phyloP scores from a whole-genome alignment of 2,329 filamentous ascomycete genomes.

The Trichoderma cornu-damae region DNA sequence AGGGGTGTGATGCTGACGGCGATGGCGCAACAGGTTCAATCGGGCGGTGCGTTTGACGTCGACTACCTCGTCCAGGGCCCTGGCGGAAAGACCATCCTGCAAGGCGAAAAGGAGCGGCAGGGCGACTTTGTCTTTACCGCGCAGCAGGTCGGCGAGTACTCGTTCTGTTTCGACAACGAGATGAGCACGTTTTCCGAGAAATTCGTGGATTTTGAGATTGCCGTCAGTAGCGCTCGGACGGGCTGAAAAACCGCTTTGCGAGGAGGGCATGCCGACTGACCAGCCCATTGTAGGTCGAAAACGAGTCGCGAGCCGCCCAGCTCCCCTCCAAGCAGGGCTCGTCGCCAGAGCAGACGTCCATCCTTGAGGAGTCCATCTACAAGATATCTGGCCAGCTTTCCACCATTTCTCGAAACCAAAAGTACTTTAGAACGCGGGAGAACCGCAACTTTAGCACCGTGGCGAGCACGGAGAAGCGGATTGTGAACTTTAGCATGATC shows the following conservation, averaged over 20 bases:
- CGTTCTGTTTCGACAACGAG: constrained; percentile 97
- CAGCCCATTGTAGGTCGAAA: constrained; percentile 67
- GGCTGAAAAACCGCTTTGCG: no score
- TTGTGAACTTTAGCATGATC: constrained; percentile 95
- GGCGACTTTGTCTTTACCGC: constrained; percentile 98
- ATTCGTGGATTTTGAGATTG: constrained; percentile 95
- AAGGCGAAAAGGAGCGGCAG: constrained; percentile 86
- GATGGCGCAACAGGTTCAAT: constrained; percentile 69
- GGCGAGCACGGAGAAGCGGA: constrained; percentile 87
- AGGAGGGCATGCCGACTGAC: background rate
- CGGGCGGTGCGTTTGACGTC: constrained; percentile 94
- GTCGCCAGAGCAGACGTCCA: constrained; percentile 79
- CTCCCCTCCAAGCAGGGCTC: constrained; percentile 86
- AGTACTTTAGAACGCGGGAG: constrained; percentile 98
- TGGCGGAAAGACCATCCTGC: constrained; percentile 71
- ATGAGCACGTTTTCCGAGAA: constrained; percentile 99
- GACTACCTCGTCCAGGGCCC: constrained; percentile 87
- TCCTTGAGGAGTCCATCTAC: constrained; percentile 89
- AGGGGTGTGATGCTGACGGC: background rate
- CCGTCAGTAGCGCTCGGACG: constrained; percentile 41
- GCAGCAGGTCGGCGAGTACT: constrained; percentile 80
- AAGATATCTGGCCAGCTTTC: constrained; percentile 91
- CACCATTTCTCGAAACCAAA: constrained; percentile 93
- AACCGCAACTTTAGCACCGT: constrained; percentile 99
- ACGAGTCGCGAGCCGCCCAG: constrained; percentile 68